Percentiles rank a stretch among this genome's conserved stretches.
phyloP scores from a whole-genome alignment of 192 early-diverging fungal species.

The Bifiguratus adelaidae region DNA sequence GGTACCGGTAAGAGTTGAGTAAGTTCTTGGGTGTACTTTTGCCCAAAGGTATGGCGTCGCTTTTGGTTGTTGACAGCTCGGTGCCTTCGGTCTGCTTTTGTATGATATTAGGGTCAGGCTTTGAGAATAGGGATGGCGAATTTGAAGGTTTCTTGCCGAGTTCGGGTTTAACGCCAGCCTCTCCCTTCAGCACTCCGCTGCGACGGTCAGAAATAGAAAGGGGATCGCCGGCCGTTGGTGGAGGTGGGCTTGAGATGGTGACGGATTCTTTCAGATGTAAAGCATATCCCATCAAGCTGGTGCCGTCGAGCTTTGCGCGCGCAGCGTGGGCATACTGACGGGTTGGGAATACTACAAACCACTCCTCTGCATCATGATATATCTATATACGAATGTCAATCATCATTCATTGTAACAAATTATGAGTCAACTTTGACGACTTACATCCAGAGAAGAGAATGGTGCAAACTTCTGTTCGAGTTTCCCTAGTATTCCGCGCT shows the following conservation, averaged over 20 bases:
- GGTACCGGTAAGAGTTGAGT: too few relatives aligned
- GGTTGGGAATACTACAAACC: slow-evolving; percentile 38
- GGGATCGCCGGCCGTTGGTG: neutral
- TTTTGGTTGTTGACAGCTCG: too few relatives aligned
- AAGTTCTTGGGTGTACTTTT: slow-evolving; percentile 7
- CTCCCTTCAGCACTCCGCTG: neutral
- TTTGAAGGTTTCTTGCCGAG: slow-evolving; percentile 1
- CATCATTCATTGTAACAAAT: neutral
- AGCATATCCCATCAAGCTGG: slow-evolving; percentile 26
- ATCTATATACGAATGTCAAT: slow-evolving; percentile 16
- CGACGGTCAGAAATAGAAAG: neutral
- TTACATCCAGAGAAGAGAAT: slow-evolving; percentile 32
- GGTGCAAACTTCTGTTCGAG: slow-evolving; percentile 32
- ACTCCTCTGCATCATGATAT: slow-evolving; percentile 39
- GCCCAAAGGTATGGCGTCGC: too few relatives aligned
- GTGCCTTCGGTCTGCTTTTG: too few relatives aligned
- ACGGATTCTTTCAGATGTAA: too few relatives aligned
- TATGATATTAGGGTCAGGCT: too few relatives aligned
- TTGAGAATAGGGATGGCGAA: too few relatives aligned
- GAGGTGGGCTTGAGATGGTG: too few relatives aligned
- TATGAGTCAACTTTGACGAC: neutral
- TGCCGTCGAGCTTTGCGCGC: slow-evolving; percentile 21
- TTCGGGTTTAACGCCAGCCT: neutral
- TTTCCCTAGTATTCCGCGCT: slow-evolving; percentile 30
- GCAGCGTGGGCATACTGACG: slow-evolving; percentile 24